Base-by-base conservation (phyloP, 805 yeast species). In the Saccharomycopsis schoenii region DNA sequence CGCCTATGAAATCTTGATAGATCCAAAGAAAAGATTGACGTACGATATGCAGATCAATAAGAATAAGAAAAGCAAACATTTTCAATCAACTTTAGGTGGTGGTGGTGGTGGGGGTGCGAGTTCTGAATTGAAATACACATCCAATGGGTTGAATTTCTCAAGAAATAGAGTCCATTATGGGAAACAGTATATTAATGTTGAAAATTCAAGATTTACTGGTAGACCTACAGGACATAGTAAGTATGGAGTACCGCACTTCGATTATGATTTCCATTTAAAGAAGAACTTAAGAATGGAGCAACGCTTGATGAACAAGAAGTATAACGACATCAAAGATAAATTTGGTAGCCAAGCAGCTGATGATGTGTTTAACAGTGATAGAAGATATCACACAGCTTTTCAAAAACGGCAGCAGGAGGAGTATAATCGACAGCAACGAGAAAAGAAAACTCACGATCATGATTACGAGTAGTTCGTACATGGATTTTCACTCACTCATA, bases 201-300 rank as follows among this genome's bases (percentile, higher is more conserved):
- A 25, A 6, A 51, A 52, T 14, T 43, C 61, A 4, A 21, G 17
- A 41, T 78, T 77, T 58, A 64, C 71, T 12, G 81, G 81, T 1
- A 67, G 66, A 43, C 80, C 67, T n/a, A 72, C 74, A 59, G 71
- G 73, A 55, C 43, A 55, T 21, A 47, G 55, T 1, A 66, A 80
- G 40, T 70, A 65, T 62, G 77, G 74, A 60, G 81, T 78, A 17
- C 80, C 80, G 4, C 81, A 78, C 66, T 78, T 78, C 62, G 73
- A 78, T 65, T 78, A 77, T 66, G 69, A 76, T 60, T 73, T 72
- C 62, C 81, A 78, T 65, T 68, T 78, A 24, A 63, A 71, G 17
- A 72, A 74, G 63, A 75, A 76, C 56, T 66, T 78, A 57, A 75
- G 76, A 66, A 76, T 77, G 59, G 81, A 78, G 67, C 79, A 77